Evolutionary conservation across 768 basidiomycete genomes (phyloP), one percentile per base, ranked within the genome.

Genomic region (Naganishia vishniacii): DNA sequence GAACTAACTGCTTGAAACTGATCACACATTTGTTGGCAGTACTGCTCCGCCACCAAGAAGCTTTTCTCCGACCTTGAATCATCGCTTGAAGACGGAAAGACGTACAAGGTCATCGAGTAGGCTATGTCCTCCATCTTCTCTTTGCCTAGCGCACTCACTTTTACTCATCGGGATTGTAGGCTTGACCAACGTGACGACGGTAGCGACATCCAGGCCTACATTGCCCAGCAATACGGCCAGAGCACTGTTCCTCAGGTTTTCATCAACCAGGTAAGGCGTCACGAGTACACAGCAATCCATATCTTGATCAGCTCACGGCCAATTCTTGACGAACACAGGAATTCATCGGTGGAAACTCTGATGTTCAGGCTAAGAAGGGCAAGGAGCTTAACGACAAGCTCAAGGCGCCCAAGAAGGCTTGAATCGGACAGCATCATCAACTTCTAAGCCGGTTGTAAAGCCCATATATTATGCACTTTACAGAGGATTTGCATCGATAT

Each of bases 341-440:
- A 65, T 77, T 77, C 69, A 73, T 77, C 53, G 75, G 75, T 42
- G 75, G 75, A 15, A 73, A 73, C 67, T 71, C 70, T 16, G 73
- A 76, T 49, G 48, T 76, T 18, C 72, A 74, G 61, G 53, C 44
- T 31, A 25, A 62, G 34, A 64, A 61, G 28, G 67, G 64, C n/a
- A n/a, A 37, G 12, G 28, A 58, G 46, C 59, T 65, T 34, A 26
- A 62, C 6, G 28, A 45, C 1, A 56, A 46, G 61, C 42, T 67
- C 32, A 59, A 44, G 29, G 65, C 65, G 29, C 37, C 53, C 37
- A 56, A 56, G 53, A 56, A 56, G 53, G 53, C 53, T 56, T 56
- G 53, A 56, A 56, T 56, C 53, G 53, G 20, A 56, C 12, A 37
- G 18, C 4, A 25, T 12, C 4, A 25, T 12, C 53, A 32, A 25